A percentile compares a stretch with the other conserved stretches of the same genome.
Conservation (phyloP, 148 eudicot species). For the Rhododendron ferrugineum region DNA sequence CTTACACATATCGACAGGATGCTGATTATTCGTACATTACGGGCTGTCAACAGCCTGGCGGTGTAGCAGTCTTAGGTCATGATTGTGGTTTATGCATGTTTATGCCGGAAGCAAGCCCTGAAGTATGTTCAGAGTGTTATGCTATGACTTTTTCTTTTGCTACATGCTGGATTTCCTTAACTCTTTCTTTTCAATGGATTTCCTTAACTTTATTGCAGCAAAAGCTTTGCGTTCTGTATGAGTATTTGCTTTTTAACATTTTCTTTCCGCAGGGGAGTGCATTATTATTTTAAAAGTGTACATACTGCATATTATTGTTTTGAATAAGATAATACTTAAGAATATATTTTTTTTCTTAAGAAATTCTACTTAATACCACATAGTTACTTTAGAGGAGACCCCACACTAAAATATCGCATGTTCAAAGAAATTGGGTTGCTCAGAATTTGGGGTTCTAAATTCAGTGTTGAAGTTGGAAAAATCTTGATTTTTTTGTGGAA, state of each 20-base stretch:
- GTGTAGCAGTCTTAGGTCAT: constrained; percentile 81
- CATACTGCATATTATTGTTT: neutral
- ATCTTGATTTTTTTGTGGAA: neutral
- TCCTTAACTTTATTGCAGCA: neutral
- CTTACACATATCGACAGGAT: constrained; percentile 80
- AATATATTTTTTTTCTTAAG: neutral
- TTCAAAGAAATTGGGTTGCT: neutral
- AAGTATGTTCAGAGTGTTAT: constrained; percentile 34
- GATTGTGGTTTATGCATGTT: constrained; percentile 94
- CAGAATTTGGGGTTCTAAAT: neutral
- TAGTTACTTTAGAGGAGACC: neutral
- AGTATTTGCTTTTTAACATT: neutral
- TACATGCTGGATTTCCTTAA: neutral
- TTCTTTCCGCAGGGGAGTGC: neutral
- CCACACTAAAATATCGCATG: neutral
- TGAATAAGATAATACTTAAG: neutral
- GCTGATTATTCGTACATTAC: constrained; percentile 77
- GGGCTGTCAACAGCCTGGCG: constrained; percentile 95
- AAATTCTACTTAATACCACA: neutral
- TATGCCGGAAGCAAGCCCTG: constrained; percentile 73
- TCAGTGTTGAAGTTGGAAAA: neutral
- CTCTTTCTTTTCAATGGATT: neutral
- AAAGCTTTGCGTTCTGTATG: neutral
- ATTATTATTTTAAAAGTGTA: neutral
- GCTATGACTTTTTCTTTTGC: neutral